Conservation (phyloP, 2,329 filamentous ascomycete species). For the Thermoascus crustaceus region DNA sequence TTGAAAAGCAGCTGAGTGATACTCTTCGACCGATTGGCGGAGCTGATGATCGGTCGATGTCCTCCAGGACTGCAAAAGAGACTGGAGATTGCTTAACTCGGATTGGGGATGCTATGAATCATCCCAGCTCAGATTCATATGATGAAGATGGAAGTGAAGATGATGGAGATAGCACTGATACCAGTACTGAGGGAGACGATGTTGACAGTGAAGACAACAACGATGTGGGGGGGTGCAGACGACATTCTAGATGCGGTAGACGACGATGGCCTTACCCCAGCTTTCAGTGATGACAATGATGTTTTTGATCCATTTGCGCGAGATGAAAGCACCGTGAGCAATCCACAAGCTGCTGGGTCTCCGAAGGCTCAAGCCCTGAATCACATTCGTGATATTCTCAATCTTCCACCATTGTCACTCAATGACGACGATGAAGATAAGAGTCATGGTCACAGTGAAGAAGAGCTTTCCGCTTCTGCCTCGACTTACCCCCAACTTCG, state of each 20-base stretch:
- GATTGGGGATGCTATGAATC: background rate
- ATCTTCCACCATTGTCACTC: conserved; percentile 8
- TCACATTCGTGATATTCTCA: conserved; percentile 27
- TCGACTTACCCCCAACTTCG: conserved; percentile 5
- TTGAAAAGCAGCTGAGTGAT: conserved; percentile 20
- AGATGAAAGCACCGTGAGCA: conserved; percentile 8
- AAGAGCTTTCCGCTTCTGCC: background rate
- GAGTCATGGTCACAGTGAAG: no score
- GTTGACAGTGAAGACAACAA: background rate
- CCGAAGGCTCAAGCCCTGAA: conserved; percentile 17
- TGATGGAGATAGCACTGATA: conserved; percentile 4
- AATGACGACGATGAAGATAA: no score
- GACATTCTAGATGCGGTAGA: background rate
- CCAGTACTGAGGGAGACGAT: conserved; percentile 11
- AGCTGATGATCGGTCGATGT: no score
- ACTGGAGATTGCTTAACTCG: background rate
- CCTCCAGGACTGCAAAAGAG: conserved; percentile 7
- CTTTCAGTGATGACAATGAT: conserved; percentile 4
- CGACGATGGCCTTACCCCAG: no score
- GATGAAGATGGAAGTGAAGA: conserved; percentile 10
- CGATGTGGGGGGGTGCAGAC: background rate
- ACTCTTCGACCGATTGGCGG: no score
- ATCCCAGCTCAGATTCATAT: background rate
- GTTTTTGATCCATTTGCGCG: conserved; percentile 13
- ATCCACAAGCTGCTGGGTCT: conserved; percentile 1